Base-by-base conservation (phyloP, 805 yeast genomes). In the Lachancea lanzarotensis region DNA sequence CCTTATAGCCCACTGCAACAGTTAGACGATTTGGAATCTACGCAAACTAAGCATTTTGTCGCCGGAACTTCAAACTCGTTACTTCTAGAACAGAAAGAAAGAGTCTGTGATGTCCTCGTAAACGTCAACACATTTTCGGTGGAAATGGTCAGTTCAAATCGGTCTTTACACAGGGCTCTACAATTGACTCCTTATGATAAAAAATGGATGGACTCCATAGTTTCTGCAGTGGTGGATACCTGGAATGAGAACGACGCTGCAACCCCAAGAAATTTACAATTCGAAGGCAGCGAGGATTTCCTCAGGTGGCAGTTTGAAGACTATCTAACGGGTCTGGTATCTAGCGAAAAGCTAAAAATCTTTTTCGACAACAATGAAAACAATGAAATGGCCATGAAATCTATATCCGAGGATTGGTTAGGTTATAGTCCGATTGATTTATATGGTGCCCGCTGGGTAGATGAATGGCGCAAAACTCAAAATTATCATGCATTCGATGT, bases 1-100 rank as follows among this genome's bases (percentile, higher is more conserved):
- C 98, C 98, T 1, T 93, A 91, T 65, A 73, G 90, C n/a, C 95
- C 98, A 0, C 68, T 93, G 45, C 98, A 91, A 62, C 98, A 91
- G 59, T 68, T 91, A 45, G 84, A 84, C 42, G 89, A 84, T 53
- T 69, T 93, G 42, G 71, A 69, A 27, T 72, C 75, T 17, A 67
- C 70, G 1, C 75, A 73, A 41, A 75, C 90, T 0, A 68, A 73
- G 30, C 79, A 80, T 59, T 93, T 79, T 52, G 67, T 86, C 58
- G 75, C 87, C 40, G 98, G 98, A 0, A 82, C 95, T 35, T 89
- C 97, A 3, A 93, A 93, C 65, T 80, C 90, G 34, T 68, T 93
- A 33, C 69, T 93, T 35, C 66, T 84, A 38, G 82, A 81, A 55
- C 87, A 81, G 50, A 78, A 78, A 46, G 57, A 67, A 1, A 75